A percentile compares a stretch with the other conserved stretches of the same genome.
Evolutionary conservation across 345 rosid genomes (phyloP).

Genomic region (Bretschneidera sinensis): DNA sequence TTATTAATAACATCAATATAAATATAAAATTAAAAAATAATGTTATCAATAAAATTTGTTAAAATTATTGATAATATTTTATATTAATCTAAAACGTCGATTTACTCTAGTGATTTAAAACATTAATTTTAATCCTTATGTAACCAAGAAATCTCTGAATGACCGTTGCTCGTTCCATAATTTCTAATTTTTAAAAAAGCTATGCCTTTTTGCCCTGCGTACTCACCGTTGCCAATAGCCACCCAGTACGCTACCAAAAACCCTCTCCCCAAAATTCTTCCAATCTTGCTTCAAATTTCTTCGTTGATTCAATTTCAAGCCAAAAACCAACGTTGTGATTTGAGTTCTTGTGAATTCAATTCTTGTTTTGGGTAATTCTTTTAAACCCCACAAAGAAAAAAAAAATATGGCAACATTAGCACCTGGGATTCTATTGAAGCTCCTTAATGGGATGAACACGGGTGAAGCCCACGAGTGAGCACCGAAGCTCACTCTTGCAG

Average conservation of each 20-base stretch:
- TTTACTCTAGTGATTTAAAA: no score
- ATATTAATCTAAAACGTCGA: no score
- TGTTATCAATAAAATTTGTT: no score
- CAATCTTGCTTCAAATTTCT: neutral
- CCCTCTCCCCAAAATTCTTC: neutral
- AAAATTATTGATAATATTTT: no score
- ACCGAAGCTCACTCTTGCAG: slow-evolving; percentile 82
- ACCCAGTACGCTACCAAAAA: no score
- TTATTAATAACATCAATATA: no score
- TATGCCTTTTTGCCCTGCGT: neutral
- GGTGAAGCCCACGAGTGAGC: slow-evolving; percentile 76
- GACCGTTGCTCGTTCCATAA: slow-evolving; percentile 62
- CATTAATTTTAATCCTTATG: no score
- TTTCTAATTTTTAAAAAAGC: slow-evolving; percentile 17
- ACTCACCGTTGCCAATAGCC: slow-evolving; percentile 43
- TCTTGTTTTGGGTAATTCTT: slow-evolving; percentile 10
- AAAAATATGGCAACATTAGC: slow-evolving; percentile 67
- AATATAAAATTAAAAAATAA: no score
- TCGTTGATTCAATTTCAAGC: neutral
- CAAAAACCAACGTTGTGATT: neutral
- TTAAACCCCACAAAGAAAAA: neutral
- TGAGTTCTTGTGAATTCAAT: neutral
- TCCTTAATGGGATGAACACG: slow-evolving; percentile 84
- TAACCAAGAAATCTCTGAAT: no score
- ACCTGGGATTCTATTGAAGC: slow-evolving; percentile 74